Evolutionary conservation across 2,329 filamentous ascomycete species (phyloP).

Genomic region (Hawksworthiomyces lignivorus): DNA sequence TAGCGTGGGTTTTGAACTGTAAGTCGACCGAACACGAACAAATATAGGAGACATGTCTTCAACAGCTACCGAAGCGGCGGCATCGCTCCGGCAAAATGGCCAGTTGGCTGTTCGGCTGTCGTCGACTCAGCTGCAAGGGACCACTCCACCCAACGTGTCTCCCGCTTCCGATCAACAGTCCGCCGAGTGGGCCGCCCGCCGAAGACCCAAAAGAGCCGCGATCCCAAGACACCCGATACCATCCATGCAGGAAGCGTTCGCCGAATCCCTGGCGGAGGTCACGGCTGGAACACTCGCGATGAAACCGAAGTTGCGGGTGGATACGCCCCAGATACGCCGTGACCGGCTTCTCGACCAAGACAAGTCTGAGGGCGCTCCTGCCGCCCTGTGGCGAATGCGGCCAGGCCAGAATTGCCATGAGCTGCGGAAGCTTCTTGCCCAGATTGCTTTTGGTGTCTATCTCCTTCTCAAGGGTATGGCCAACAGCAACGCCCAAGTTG

Average conservation of each 20-base stretch:
- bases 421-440: constrained; percentile 79
- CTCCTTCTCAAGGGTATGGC: constrained; percentile 77
- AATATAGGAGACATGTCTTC: constrained; percentile 16
- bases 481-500: constrained; percentile 80
- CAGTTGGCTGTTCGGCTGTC: constrained; percentile 19
- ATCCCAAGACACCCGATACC: constrained; percentile 59
- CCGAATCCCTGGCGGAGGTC: constrained; percentile 71
- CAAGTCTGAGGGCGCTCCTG: constrained; percentile 63
- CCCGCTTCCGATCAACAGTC: constrained; percentile 7
- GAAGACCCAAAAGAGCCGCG: constrained; percentile 10
- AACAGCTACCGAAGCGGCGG: constrained; percentile 12
- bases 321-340: constrained; percentile 54
- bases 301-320: constrained; percentile 46
- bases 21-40: neutral
- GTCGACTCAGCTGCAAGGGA: constrained; percentile 9
- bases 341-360: constrained; percentile 60
- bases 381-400: constrained; percentile 67
- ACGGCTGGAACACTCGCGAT: constrained; percentile 37
- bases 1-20: too few relatives aligned
- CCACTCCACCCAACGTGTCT: constrained; percentile 7
- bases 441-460: constrained; percentile 91
- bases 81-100: constrained; percentile 15
- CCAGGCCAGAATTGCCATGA: constrained; percentile 75
- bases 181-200: neutral
- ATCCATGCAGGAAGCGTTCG: constrained; percentile 72